Conservation (phyloP, 2,329 filamentous ascomycete genomes). For the Pseudopithomyces maydicus region DNA sequence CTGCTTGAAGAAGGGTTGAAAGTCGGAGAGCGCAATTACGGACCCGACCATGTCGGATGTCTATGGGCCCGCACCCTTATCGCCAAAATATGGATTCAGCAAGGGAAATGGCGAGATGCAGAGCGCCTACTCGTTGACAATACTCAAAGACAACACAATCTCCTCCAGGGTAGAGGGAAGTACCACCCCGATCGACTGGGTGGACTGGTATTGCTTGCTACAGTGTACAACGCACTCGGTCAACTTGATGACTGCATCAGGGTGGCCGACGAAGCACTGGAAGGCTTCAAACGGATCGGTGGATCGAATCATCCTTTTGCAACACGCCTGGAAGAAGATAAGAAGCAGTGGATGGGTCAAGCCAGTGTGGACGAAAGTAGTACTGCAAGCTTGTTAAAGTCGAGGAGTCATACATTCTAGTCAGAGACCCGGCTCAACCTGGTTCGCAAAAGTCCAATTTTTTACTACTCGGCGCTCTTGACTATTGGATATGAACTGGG, state of each 20-base stretch:
- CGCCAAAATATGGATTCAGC: constrained; percentile 8
- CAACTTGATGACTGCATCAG: background rate
- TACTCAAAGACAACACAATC: constrained; percentile 11
- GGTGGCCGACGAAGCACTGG: background rate
- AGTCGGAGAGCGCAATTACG: constrained; percentile 24
- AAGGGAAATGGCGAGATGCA: constrained; percentile 14
- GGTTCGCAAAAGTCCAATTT: too few relatives aligned
- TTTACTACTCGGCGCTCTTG: too few relatives aligned
- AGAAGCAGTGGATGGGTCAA: background rate
- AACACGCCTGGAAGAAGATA: background rate
- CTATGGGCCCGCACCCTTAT: constrained; percentile 15
- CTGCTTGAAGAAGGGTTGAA: constrained; percentile 15
- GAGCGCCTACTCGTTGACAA: constrained; percentile 10
- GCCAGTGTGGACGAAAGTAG: too few relatives aligned
- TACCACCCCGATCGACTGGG: background rate
- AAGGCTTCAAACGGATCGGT: background rate
- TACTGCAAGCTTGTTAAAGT: too few relatives aligned
- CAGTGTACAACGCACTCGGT: background rate
- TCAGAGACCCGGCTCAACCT: too few relatives aligned
- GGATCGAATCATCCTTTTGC: background rate
- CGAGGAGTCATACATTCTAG: too few relatives aligned
- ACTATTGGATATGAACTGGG: too few relatives aligned
- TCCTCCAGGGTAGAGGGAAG: background rate
- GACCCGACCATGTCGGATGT: constrained; percentile 20
- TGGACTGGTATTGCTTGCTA: background rate